Evolutionary conservation across 2,329 filamentous ascomycete species (phyloP).

Genomic region (Penicillium corylophilum): DNA sequence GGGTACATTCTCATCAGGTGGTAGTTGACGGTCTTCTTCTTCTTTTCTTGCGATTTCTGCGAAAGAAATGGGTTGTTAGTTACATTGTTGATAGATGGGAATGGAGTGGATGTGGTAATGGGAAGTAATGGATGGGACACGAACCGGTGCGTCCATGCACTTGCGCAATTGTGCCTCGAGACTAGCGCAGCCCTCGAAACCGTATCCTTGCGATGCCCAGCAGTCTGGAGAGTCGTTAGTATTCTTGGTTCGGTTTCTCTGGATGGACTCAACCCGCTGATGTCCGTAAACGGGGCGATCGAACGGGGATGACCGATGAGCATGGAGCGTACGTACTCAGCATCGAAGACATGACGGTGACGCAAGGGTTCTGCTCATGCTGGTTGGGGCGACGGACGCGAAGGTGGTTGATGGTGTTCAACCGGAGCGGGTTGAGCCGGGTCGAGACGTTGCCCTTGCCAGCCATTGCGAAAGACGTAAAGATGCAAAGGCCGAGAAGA

Average conservation of each 20-base stretch:
- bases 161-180: conserved; percentile 61
- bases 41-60: conserved; percentile 57
- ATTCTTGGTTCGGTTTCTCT: not conserved
- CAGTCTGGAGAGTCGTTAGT: conserved; percentile 35
- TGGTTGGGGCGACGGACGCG: conserved; percentile 64
- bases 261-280: not conserved
- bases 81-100: conserved; percentile 15
- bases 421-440: conserved; percentile 45
- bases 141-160: conserved; percentile 79
- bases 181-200: conserved; percentile 57
- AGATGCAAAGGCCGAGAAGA: not conserved
- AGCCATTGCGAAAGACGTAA: conserved; percentile 39
- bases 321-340: conserved; percentile 52
- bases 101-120: conserved; percentile 4
- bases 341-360: conserved; percentile 65
- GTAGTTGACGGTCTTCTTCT: conserved; percentile 86
- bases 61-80: too few species aligned
- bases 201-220: conserved; percentile 49
- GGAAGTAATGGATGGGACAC: conserved; percentile 30
- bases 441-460: conserved; percentile 44
- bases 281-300: not conserved
- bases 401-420: conserved; percentile 54
- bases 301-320: not conserved
- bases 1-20: conserved; percentile 77
- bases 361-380: conserved; percentile 62